Conservation (phyloP, 2,329 filamentous ascomycete genomes). For the Paraphoma sp. region DNA sequence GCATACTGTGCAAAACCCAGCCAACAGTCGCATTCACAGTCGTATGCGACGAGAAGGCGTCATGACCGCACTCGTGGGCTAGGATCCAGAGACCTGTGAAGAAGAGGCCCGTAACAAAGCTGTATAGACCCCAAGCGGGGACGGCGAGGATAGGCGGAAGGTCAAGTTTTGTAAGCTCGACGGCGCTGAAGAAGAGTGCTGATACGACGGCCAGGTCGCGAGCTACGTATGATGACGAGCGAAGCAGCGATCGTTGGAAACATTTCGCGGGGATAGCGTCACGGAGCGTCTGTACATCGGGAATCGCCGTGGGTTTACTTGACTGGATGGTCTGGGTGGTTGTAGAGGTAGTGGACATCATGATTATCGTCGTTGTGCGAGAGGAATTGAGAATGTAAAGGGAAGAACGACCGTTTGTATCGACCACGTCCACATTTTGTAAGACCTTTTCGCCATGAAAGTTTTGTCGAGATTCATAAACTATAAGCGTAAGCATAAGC, state of each 20-base stretch:
- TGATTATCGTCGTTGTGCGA: no score
- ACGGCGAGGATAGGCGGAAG: conserved; percentile 17
- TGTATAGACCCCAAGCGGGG: conserved; percentile 62
- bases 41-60: conserved; percentile 66
- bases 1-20: conserved; percentile 69
- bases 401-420: no score
- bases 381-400: no score
- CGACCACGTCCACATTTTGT: no score
- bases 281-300: conserved; percentile 31
- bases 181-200: conserved; percentile 21
- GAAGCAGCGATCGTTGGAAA: conserved; percentile 30
- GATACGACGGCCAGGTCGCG: conserved; percentile 29
- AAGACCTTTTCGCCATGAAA: no score
- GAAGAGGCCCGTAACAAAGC: conserved; percentile 69
- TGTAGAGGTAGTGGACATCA: conserved; percentile 22
- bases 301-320: conserved; percentile 19
- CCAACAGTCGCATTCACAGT: conserved; percentile 67
- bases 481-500: no score
- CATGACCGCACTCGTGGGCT: conserved; percentile 74
- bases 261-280: conserved; percentile 35
- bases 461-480: no score
- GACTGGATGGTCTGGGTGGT: conserved; percentile 22
- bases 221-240: conserved; percentile 30
- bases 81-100: conserved; percentile 72
- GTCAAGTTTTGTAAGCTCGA: conserved; percentile 20